Evolutionary conservation across 1,284 basidiomycete species (phyloP), one percentile per base, ranked within the genome.

Genomic region (Cutaneotrichosporon cutaneum): DNA sequence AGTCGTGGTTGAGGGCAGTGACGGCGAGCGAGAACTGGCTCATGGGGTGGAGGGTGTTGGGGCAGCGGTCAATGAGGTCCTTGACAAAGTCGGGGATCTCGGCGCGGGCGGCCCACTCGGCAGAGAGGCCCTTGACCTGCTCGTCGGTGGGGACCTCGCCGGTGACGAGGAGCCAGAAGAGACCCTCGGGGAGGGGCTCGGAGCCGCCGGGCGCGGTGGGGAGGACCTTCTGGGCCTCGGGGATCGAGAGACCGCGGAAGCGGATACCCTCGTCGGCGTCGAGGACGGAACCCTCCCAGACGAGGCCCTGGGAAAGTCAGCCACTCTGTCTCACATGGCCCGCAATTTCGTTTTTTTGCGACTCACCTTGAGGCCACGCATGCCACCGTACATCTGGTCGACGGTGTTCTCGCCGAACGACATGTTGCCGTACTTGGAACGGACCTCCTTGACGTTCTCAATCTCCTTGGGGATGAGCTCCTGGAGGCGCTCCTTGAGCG

Each of bases 231-330:
- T 95, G 92, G 80, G 87, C 88, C 79, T 97, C 93, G 53, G 90
- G 89, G 76, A 94, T 94, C 67, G 91, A 91, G 81, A 90, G 90
- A 66, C 90, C 92, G 76, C 91, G 89, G 88, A 96, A 96, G 68
- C 94, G 91, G 75, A 96, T 97, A 68, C 93, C 93, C 84, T 96
- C 93, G 76, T 95, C 92, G 64, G 93, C 85, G 77, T 96, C 94
- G 69, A 97, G 87, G 65, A 97, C 94, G 64, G 94, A 97, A 63
- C 82, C 93, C 73, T 97, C 93, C 93, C 93, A 96, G 72, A 96
- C 90, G 71, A 96, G 81, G 66, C 79, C 80, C 76, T 77, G 58
- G 13, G 32, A 13, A 39, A 87, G 60, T 54, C 21, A 58, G 33
- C 22, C 22, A 18, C 24, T 27, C 14, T 24, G 47, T 13, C 47